A percentile compares a stretch with the other conserved stretches of the same genome.
Evolutionary conservation across 768 basidiomycete species (phyloP).

Genomic region (Boletus reticuloceps): DNA sequence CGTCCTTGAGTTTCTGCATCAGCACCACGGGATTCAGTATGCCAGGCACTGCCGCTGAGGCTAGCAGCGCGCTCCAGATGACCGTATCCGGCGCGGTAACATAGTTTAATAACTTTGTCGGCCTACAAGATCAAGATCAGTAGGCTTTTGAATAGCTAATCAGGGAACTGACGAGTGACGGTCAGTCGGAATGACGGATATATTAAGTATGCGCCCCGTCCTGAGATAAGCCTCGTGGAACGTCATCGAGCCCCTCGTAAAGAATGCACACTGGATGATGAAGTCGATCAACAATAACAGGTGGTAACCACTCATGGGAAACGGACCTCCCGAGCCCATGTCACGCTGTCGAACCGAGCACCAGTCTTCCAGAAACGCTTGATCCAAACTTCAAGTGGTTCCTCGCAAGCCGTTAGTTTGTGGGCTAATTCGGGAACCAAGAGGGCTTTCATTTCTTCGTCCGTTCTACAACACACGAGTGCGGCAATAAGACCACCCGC

Average conservation of each 20-base stretch:
- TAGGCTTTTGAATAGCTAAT: background rate
- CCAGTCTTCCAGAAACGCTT: constrained; percentile 80
- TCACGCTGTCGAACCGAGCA: constrained; percentile 89
- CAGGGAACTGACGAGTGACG: constrained; percentile 66
- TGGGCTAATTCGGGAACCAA: constrained; percentile 83
- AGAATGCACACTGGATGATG: constrained; percentile 67
- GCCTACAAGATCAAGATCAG: constrained; percentile 43
- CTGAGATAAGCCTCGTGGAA: constrained; percentile 93
- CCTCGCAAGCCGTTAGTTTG: constrained; percentile 79
- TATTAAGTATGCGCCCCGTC: constrained; percentile 91
- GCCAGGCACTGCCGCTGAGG: constrained; percentile 93
- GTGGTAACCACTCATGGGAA: background rate
- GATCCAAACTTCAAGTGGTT: constrained; percentile 67
- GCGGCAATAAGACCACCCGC: constrained; percentile 83
- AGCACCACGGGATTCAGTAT: constrained; percentile 94
- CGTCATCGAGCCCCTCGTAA: constrained; percentile 90
- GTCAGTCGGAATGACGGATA: constrained; percentile 90
- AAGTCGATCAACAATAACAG: background rate
- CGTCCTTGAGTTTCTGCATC: constrained; percentile 86
- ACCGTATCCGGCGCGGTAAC: constrained; percentile 92
- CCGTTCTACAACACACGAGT: constrained; percentile 82
- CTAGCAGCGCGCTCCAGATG: constrained; percentile 78
- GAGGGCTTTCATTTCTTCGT: constrained; percentile 77
- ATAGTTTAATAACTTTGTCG: constrained; percentile 94
- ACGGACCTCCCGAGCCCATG: constrained; percentile 86